Evolutionary conservation across 371 early-diverging fungal species (phyloP), one percentile per base, ranked within the genome.

Genomic region (Mucor sp.): DNA sequence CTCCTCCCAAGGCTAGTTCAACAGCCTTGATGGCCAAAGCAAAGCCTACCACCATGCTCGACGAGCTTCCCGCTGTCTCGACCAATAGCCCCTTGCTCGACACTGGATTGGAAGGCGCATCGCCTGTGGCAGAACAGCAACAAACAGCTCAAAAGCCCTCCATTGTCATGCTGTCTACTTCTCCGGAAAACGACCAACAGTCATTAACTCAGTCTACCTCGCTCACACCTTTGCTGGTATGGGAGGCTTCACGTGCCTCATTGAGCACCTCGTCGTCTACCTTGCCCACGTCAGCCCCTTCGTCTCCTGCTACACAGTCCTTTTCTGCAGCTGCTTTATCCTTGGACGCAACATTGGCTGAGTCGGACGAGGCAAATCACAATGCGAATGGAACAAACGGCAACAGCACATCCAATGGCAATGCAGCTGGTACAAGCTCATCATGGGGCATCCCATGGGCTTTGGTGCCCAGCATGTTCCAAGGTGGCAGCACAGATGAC

Each of bases 391-490:
- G 35, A 9, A n/a, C 53, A 6, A 12, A 32, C 19, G 12, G 17
- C 0, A 15, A n/a, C 12, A 6, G 39, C 14, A 41, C 47, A 28
- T 57, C n/a, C 3, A 47, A 30, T 58, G 47, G 30, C 19, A 9
- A 1, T 19, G 28, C 23, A 14, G 30, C 43, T 19, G 25, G 33
- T 9, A 59, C 59, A 59, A 60, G 23, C 25, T 37, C 65, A 15
- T 65, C 80, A 1, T 83, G 84, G 84, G 84, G 84, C 35, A 81
- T 83, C 33, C 84, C 84, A 25, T 83, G 84, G 84, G 75, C 76
- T 12, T 65, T 81, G 19, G 80, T 83, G 4, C 84, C 66, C 14
- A 71, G 73, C 50, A 78, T 78, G 77, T 74, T 74, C 53, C 67
- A 66, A 60, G 61, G 59, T 12, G 65, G 61, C 0, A 66, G 33